Percentiles rank a stretch among this genome's conserved stretches.
These are phyloP conservation scores for Gelatoporia subvermispora DNA, from an alignment of 768 basidiomycete species.

Conservation along the genomic window DNA sequence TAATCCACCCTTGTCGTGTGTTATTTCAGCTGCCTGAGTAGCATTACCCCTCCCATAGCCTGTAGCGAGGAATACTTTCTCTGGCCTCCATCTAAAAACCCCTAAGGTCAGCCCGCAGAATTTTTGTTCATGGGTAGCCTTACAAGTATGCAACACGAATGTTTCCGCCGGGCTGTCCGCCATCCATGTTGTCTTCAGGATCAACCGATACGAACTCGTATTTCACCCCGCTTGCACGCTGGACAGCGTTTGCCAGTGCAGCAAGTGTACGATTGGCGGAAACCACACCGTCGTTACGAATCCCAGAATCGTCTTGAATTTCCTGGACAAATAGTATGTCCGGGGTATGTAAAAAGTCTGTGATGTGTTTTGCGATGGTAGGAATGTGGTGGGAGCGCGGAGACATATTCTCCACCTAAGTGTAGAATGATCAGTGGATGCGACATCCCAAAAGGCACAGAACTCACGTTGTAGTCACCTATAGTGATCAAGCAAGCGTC, in stretches of 20 bases:
- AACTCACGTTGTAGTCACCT: slow-evolving; percentile 55
- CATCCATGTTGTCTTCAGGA: slow-evolving; percentile 51
- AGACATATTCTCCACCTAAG: slow-evolving; percentile 51
- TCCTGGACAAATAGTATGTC: slow-evolving; percentile 64
- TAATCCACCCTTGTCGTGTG: slow-evolving; percentile 28
- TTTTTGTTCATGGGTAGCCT: slow-evolving; percentile 10
- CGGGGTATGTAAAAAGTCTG: slow-evolving; percentile 41
- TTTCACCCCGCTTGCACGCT: slow-evolving; percentile 30
- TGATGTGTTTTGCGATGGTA: slow-evolving; percentile 49
- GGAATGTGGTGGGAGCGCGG: slow-evolving; percentile 45
- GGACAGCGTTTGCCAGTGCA: slow-evolving; percentile 46
- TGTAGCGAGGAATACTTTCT: slow-evolving; percentile 42
- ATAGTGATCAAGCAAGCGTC: slow-evolving; percentile 45
- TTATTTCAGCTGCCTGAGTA: slow-evolving; percentile 37
- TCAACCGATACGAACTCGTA: slow-evolving; percentile 48
- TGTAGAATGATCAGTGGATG: background rate
- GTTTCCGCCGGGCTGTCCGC: slow-evolving; percentile 59
- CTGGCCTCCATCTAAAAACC: slow-evolving; percentile 37
- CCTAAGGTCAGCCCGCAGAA: background rate
- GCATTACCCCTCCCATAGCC: slow-evolving; percentile 45
- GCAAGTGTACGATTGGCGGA: slow-evolving; percentile 48
- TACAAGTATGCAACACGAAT: slow-evolving; percentile 56
- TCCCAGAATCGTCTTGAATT: slow-evolving; percentile 55
- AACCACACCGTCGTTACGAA: slow-evolving; percentile 48
- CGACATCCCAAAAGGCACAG: background rate